Percentiles rank a stretch among this genome's conserved stretches.
phyloP scores from a whole-genome alignment of 495 filamentous ascomycete species.

The Hypomontagnella submonticulosa region DNA sequence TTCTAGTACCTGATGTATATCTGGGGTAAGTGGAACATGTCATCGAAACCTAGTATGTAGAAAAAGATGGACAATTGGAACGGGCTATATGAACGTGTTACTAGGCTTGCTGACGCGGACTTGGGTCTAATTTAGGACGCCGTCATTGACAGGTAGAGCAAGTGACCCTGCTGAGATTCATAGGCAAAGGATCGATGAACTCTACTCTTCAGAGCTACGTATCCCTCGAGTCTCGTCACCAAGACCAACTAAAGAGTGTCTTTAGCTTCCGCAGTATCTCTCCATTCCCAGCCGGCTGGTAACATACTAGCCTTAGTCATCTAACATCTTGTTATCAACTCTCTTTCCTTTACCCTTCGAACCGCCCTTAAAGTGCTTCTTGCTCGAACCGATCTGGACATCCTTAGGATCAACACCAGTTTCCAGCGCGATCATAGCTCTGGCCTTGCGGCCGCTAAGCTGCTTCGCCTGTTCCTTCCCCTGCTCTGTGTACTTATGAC shows the following conservation, averaged over 20 bases:
- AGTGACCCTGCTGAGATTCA: too few species aligned
- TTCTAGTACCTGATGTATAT: too few species aligned
- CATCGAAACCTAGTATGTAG: too few species aligned
- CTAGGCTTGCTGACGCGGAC: too few species aligned
- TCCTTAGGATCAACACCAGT: conserved; percentile 86
- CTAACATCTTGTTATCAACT: conserved; percentile 48
- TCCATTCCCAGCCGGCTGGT: not conserved
- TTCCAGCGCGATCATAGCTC: conserved; percentile 85
- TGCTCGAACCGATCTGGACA: conserved; percentile 72
- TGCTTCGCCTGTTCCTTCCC: conserved; percentile 72
- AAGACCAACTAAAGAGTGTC: too few species aligned
- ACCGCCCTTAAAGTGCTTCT: conserved; percentile 95
- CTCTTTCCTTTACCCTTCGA: conserved; percentile 67
- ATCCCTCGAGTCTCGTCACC: too few species aligned
- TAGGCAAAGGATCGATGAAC: too few species aligned
- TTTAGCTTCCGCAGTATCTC: not conserved
- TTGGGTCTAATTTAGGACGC: too few species aligned
- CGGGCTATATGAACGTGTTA: not conserved
- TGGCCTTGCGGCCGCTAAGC: conserved; percentile 84
- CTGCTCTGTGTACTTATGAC: conserved; percentile 85
- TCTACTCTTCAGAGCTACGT: too few species aligned
- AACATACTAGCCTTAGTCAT: conserved; percentile 5
- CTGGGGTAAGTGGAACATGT: too few species aligned
- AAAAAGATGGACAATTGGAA: too few species aligned
- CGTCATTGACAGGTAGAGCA: too few species aligned